Evolutionary conservation across 345 rosid genomes (phyloP), one percentile per base, ranked within the genome.

Genomic region (Alliaria petiolata): DNA sequence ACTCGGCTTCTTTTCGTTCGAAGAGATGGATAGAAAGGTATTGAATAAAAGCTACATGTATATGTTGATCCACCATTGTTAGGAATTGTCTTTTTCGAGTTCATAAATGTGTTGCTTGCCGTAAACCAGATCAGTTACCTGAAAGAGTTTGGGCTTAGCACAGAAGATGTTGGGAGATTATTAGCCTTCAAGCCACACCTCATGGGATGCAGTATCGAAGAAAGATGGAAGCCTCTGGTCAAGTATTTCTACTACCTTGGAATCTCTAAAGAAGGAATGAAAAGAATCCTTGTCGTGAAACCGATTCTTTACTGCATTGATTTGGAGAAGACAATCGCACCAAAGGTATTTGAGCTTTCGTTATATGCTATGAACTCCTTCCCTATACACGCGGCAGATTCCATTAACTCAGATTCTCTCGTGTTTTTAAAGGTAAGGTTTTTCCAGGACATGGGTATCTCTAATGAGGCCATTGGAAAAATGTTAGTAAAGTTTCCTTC

Each of bases 401-500:
- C 25, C 33, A 51, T 19, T 83, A 61, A 76, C 67, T 36, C 59
- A n/a, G 62, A 57, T 55, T 74, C 20, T 22, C 72, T 66, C 78
- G 45, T 50, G 8, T 34, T 26, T 68, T 49, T 68, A 45, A 62
- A 93, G 98, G 98, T 91, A 30, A 79, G 70, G 46, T 93, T 91
- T 76, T 82, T 93, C 47, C 86, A 81, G 79, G 97, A 91, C 61
- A 74, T 93, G 62, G 98, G 98, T 34, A 81, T 93, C 52, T 81
- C 85, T 72, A 87, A 91, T 43, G 92, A 87, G 44, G 91, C 89
- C 62, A 84, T 93, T 9, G 93, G 97, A 40, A 84, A 91, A 75
- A 93, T 93, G 97, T 78, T 93, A 70, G 97, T 83, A 31, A 93
- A 91, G 83, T 93, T 87, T 77, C 97, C 98, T 62, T 82, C 89